Conservation (phyloP, 805 yeast genomes). For the Clavispora asparagi region DNA sequence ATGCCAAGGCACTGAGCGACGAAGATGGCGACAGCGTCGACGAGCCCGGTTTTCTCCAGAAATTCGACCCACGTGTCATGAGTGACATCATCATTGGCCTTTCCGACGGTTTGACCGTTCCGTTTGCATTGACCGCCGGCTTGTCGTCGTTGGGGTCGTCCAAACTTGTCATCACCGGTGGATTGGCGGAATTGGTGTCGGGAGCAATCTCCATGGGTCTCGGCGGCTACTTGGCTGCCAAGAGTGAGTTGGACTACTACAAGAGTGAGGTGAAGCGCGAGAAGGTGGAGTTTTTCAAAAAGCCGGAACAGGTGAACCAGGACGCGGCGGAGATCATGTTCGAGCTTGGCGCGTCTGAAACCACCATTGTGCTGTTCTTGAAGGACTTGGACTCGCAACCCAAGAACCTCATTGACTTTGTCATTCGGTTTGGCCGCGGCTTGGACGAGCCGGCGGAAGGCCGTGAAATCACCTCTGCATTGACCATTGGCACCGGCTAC, state of each 20-base stretch:
- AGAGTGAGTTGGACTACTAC: slow-evolving; percentile 76
- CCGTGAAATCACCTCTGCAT: slow-evolving; percentile 80
- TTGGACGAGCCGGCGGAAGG: slow-evolving; percentile 93
- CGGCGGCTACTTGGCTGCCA: slow-evolving; percentile 95
- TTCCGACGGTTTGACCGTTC: slow-evolving; percentile 94
- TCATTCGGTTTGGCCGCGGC: slow-evolving; percentile 86
- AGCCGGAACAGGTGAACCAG: slow-evolving; percentile 61
- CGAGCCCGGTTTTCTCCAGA: slow-evolving; percentile 39
- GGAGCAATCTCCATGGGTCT: slow-evolving; percentile 98
- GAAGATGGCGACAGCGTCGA: slow-evolving; percentile 16
- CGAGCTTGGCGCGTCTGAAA: slow-evolving; percentile 68
- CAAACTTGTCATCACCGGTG: slow-evolving; percentile 92
- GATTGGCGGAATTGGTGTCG: slow-evolving; percentile 92
- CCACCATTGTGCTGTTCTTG: slow-evolving; percentile 67
- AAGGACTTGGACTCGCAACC: slow-evolving; percentile 77
- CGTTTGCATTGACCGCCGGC: slow-evolving; percentile 98
- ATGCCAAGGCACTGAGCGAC: slow-evolving; percentile 23
- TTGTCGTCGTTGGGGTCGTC: slow-evolving; percentile 86
- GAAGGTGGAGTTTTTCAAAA: slow-evolving; percentile 60
- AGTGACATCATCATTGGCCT: slow-evolving; percentile 90
- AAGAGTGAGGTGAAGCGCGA: slow-evolving; percentile 67
- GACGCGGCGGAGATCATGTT: slow-evolving; percentile 77
- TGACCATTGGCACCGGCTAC: slow-evolving; percentile 85
- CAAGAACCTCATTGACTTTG: slow-evolving; percentile 74
- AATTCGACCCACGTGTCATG: slow-evolving; percentile 86